Base-by-base conservation (phyloP, 164 flowering plant species). In the Vitis labrusca region DNA sequence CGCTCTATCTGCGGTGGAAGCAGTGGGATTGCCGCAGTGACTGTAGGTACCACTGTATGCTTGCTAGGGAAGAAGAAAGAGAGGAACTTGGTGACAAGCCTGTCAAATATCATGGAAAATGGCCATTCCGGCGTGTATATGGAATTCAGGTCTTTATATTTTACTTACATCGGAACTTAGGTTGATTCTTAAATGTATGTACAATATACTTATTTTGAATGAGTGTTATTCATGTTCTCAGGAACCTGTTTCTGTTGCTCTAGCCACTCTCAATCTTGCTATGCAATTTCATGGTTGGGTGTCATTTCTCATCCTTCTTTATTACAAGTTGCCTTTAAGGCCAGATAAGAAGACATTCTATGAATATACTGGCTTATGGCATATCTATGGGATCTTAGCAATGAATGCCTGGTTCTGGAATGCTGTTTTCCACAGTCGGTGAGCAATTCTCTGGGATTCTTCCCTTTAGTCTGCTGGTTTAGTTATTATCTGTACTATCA, bases 371-470 rank as follows among this genome's bases (percentile, higher is more conserved):
- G 89, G 91, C 49, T 66, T 92, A 71, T 91, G 93, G 93, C 89
- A 87, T 74, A 77, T 92, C 48, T 92, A 89, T 81, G 98, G 87
- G 29, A 73, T 91, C 47, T 68, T 94, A 53, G 73, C 97, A 16
- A 91, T 94, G 97, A 92, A 92, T 69, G 83, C 90, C 54, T 89
- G 94, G 92, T 87, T 94, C 64, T 94, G 98, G 98, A 92, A 88
- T 85, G 85, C 93, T 75, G 88, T 89, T 68, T 92, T 85, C 73
- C 97, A 91, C 79, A 84, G 89, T 74, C 79, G 97, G 98, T 91
- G 77, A 83, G 90, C 59, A 56, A 13, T 19, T 57, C 10, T 14
- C 68, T 29, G 44, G 5, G 10, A 65, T 54, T 63, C 59, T 29
- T 69, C 72, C 17, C 8, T 50, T 47, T 30, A 10, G 32, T 15